Base-by-base conservation (phyloP, 495 filamentous ascomycete species). In the Bacidia rubella region DNA sequence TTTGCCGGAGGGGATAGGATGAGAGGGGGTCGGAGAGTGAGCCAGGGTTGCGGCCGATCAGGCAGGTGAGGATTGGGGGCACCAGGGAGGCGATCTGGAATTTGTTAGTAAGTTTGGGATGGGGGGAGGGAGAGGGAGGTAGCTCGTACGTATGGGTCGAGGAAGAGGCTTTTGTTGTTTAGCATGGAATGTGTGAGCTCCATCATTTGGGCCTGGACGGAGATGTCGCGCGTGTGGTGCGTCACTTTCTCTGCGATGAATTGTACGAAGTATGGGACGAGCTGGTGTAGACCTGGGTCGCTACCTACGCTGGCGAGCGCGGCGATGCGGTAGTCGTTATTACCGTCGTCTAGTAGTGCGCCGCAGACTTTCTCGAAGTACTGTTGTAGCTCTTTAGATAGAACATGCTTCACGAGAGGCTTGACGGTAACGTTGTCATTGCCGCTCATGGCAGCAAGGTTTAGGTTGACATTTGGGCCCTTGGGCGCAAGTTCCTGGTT, bases 231-330 rank as follows among this genome's bases (percentile, higher is more conserved):
- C 46, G 94, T 74, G 52, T 76, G 80, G 63, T 97, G 92, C 0
- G 92, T 96, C 46, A 97, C 87, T 66, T 94, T 93, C 63, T 95
- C 87, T 1, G 86, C 77, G 57, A 95, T 85, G 67, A 94, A 97
- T 60, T 92, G 85, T 38, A 95, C 80, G 59, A 97, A 95, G 66
- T 98, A 98, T 1, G 92, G 90, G 11, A 94, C 77, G 17, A 98
- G 77, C 66, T 98, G 92, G 62, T 97, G 93, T 5, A 97, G 74
- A 47, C 90, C 89, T 0, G 92, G 87, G 57, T 98, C 92, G 53
- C 85, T 80, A 5, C 81, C 74, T 17, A 97, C 74, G 39, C 84
- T 88, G 24, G 83, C 81, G 15, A 95, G 74, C 0, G 85, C 93
- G 0, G 93, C 90, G 9, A 78, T 74, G n/a, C 90, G 85, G 60